Conservation (phyloP, 495 filamentous ascomycete genomes). For the Diplogelasinospora grovesii region DNA sequence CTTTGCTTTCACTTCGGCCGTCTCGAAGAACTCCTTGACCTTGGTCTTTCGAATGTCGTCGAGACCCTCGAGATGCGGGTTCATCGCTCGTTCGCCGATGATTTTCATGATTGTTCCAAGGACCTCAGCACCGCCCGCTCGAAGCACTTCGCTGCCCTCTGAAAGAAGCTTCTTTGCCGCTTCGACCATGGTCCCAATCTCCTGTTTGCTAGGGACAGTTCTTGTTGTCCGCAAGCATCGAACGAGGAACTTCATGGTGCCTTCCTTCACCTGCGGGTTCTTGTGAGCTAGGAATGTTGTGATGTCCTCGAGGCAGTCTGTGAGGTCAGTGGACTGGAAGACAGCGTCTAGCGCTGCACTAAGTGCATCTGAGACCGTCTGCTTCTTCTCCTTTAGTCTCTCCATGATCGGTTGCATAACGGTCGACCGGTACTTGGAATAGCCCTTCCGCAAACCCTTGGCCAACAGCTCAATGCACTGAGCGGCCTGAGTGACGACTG, state of each 20-base stretch:
- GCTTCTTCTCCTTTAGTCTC: slow-evolving; percentile 95
- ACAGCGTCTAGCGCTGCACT: slow-evolving; percentile 80
- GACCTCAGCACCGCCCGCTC: slow-evolving; percentile 84
- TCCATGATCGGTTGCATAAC: slow-evolving; percentile 88
- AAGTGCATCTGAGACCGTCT: slow-evolving; percentile 78
- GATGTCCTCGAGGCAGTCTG: slow-evolving; percentile 84
- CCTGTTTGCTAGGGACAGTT: slow-evolving; percentile 73
- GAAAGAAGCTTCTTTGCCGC: slow-evolving; percentile 79
- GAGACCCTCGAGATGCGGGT: slow-evolving; percentile 84
- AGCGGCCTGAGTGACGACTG: slow-evolving; percentile 86
- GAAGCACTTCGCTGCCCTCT: slow-evolving; percentile 75
- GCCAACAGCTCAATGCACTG: slow-evolving; percentile 92
- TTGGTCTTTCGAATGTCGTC: slow-evolving; percentile 96
- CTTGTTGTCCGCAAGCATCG: slow-evolving; percentile 78
- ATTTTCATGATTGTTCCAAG: slow-evolving; percentile 98
- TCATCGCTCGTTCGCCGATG: slow-evolving; percentile 95
- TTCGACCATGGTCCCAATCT: slow-evolving; percentile 80
- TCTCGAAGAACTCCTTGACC: slow-evolving; percentile 90
- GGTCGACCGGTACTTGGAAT: slow-evolving; percentile 69
- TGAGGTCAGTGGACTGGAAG: slow-evolving; percentile 68
- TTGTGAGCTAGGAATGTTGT: slow-evolving; percentile 82
- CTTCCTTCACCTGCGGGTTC: slow-evolving; percentile 95
- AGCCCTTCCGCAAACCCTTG: slow-evolving; percentile 73
- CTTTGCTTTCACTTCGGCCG: slow-evolving; percentile 92
- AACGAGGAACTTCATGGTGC: slow-evolving; percentile 84